These are phyloP conservation scores for Laguncularia racemosa DNA, from an alignment of 345 rosid genomes.

Conservation along the genomic window DNA sequence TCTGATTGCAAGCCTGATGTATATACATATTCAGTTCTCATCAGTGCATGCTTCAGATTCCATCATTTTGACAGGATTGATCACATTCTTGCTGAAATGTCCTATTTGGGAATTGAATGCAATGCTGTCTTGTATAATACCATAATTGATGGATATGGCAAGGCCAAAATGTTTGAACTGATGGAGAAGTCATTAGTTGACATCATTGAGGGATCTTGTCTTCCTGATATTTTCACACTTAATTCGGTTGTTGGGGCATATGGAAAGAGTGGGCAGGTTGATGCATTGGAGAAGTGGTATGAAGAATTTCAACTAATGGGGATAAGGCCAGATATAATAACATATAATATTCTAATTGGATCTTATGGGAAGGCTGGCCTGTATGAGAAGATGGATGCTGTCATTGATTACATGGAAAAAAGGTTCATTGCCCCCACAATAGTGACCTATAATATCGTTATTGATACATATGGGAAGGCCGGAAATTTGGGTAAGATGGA, in stretches of 20 bases:
- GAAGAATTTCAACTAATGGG: constrained; percentile 75
- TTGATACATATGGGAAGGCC: constrained; percentile 65
- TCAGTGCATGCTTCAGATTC: constrained; percentile 47
- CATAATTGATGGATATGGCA: constrained; percentile 72
- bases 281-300: constrained; percentile 75
- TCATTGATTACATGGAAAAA: constrained; percentile 59
- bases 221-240: constrained; percentile 67
- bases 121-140: constrained; percentile 61
- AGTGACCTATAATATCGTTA: constrained; percentile 55
- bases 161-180: constrained; percentile 56
- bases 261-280: constrained; percentile 46
- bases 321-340: constrained; percentile 50
- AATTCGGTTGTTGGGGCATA: constrained; percentile 64
- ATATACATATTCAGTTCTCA: constrained; percentile 56
- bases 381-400: constrained; percentile 57
- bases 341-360: constrained; percentile 58
- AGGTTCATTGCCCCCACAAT: constrained; percentile 46
- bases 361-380: constrained; percentile 61
- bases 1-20: constrained; percentile 72
- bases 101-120: constrained; percentile 50
- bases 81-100: constrained; percentile 61
- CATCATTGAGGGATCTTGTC: constrained; percentile 57
- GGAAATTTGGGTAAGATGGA: constrained; percentile 60
- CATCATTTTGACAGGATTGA: constrained; percentile 43
- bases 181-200: constrained; percentile 58